These are phyloP conservation scores for Botrytis galanthina DNA, from an alignment of 2,329 filamentous ascomycete species.

Conservation along the genomic window DNA sequence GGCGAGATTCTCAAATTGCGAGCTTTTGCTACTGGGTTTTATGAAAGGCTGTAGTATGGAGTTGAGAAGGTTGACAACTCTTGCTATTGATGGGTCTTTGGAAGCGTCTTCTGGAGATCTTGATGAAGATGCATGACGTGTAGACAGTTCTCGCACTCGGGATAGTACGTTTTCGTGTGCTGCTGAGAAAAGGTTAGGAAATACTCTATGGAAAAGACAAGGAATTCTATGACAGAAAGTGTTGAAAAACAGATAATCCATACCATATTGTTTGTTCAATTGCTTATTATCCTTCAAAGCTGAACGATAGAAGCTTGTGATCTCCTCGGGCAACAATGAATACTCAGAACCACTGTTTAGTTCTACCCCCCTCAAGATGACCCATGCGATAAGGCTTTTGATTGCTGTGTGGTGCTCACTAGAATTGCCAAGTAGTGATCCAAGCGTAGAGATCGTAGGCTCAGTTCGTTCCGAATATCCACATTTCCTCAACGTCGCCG, in stretches of 20 bases:
- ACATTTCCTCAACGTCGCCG: background rate
- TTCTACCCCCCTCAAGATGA: background rate
- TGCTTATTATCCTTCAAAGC: background rate
- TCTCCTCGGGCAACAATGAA: conserved; percentile 14
- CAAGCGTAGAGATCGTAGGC: background rate
- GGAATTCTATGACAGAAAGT: background rate
- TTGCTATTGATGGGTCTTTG: background rate
- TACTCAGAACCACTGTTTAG: background rate
- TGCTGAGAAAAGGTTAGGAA: background rate
- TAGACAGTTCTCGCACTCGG: conserved; percentile 8
- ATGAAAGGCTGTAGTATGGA: background rate
- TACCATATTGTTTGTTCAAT: background rate
- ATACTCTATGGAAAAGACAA: background rate
- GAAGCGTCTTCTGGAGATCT: background rate
- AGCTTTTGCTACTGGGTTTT: background rate
- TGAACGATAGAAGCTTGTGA: conserved; percentile 1
- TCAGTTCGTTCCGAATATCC: conserved; percentile 6
- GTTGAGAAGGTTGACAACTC: background rate
- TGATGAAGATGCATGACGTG: background rate
- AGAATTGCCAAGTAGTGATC: conserved; percentile 9
- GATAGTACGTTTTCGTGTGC: background rate
- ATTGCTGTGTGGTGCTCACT: conserved; percentile 7
- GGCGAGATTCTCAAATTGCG: conserved; percentile 17
- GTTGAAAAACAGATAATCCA: background rate
- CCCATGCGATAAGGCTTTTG: conserved; percentile 3